phyloP scores from a whole-genome alignment of 805 yeast species.

The Schizosaccharomyces japonicus region DNA sequence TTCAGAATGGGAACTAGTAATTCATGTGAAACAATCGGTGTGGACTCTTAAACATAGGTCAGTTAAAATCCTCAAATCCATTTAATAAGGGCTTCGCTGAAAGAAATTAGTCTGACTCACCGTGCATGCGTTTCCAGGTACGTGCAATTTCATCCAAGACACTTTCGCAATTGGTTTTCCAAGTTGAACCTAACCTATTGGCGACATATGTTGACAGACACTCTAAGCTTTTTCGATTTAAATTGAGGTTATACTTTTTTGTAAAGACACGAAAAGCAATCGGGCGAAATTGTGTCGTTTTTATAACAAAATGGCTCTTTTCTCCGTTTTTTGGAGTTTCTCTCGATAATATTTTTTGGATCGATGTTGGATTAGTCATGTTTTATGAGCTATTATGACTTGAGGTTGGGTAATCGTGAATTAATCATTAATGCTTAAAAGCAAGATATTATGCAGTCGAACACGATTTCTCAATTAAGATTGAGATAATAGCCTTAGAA shows the following conservation, averaged over 20 bases:
- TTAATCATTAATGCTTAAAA: background rate
- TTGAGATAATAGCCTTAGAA: too few species aligned
- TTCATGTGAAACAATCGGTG: slow-evolving; percentile 50
- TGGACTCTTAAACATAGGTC: background rate
- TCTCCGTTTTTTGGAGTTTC: background rate
- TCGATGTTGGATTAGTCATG: background rate
- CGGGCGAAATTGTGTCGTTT: slow-evolving; percentile 64
- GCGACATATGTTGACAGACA: slow-evolving; percentile 58
- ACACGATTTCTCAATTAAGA: too few species aligned
- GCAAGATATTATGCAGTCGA: too few species aligned
- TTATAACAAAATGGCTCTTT: background rate
- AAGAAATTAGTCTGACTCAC: slow-evolving; percentile 27
- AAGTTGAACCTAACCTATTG: slow-evolving; percentile 53
- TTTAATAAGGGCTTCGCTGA: too few species aligned
- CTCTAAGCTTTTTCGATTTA: slow-evolving; percentile 63
- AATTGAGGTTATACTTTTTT: slow-evolving; percentile 74
- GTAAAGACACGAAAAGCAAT: slow-evolving; percentile 74
- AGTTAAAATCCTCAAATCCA: background rate
- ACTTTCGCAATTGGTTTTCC: slow-evolving; percentile 48
- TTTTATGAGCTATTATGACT: background rate
- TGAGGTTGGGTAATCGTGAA: background rate
- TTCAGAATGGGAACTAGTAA: slow-evolving; percentile 39
- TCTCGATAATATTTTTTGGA: background rate
- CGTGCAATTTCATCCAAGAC: slow-evolving; percentile 57
- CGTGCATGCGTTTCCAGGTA: slow-evolving; percentile 70